Conservation (phyloP, 768 basidiomycete species). For the Sarcomyxa edulis region DNA sequence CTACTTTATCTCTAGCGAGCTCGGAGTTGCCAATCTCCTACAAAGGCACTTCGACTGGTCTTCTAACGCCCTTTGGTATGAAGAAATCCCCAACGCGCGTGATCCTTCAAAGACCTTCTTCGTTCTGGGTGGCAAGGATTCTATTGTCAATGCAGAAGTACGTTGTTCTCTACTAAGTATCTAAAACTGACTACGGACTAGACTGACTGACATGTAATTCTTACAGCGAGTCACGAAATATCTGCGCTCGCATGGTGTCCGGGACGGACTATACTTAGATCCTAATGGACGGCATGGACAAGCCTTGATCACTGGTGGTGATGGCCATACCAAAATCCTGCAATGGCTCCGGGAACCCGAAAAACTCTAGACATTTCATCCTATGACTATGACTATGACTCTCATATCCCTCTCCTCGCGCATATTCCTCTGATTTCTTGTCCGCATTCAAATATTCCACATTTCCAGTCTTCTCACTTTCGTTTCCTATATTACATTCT, state of each 20-base stretch:
- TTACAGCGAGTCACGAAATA: constrained; percentile 67
- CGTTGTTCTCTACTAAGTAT: constrained; percentile 13
- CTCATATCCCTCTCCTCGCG: neutral
- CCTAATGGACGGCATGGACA: constrained; percentile 59
- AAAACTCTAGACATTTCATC: neutral
- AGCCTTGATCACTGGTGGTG: constrained; percentile 46
- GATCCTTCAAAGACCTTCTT: constrained; percentile 65
- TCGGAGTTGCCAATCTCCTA: constrained; percentile 83
- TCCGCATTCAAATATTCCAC: constrained; percentile 1
- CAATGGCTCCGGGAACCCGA: constrained; percentile 47
- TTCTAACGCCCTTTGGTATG: constrained; percentile 84
- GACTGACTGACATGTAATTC: no score
- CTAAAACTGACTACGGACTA: no score
- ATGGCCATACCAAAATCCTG: constrained; percentile 52
- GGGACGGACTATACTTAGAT: constrained; percentile 61
- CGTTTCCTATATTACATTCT: no score
- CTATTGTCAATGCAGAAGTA: constrained; percentile 72
- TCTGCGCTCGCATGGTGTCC: constrained; percentile 68
- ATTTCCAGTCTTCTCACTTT: constrained; percentile 1
- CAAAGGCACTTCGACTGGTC: constrained; percentile 84
- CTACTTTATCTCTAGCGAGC: constrained; percentile 84
- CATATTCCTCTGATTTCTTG: neutral
- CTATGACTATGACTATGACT: no score
- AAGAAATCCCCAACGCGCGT: constrained; percentile 79
- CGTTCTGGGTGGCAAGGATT: constrained; percentile 79